These are phyloP conservation scores for Taiozyma sp. DNA, from an alignment of 1,139 yeast species.

Conservation along the genomic window DNA sequence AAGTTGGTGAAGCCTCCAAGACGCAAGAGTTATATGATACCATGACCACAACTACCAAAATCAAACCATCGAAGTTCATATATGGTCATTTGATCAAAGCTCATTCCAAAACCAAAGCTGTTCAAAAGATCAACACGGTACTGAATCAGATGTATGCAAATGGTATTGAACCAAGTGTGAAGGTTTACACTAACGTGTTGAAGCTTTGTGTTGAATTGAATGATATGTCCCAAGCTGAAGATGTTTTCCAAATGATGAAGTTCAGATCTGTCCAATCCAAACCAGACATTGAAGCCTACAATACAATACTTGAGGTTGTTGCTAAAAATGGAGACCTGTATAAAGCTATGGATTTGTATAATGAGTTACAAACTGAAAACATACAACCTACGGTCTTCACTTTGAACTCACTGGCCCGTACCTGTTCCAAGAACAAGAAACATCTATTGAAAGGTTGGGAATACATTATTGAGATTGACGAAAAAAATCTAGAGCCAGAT, in stretches of 20 bases:
- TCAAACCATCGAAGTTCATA: constrained; percentile 35
- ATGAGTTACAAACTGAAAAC: constrained; percentile 55
- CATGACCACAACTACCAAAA: constrained; percentile 26
- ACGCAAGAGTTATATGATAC: constrained; percentile 31
- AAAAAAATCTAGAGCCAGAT: constrained; percentile 33
- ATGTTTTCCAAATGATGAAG: constrained; percentile 82
- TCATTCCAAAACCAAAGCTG: constrained; percentile 23
- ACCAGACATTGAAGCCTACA: constrained; percentile 68
- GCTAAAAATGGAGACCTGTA: constrained; percentile 61
- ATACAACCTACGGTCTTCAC: constrained; percentile 45
- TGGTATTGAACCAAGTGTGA: constrained; percentile 51
- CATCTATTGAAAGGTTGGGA: constrained; percentile 69
- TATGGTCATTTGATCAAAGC: constrained; percentile 42
- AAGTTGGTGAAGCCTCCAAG: constrained; percentile 10
- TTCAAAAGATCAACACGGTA: constrained; percentile 35
- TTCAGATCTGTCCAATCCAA: constrained; percentile 59
- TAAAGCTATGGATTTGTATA: constrained; percentile 68
- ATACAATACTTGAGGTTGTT: constrained; percentile 64
- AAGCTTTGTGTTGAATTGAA: constrained; percentile 58
- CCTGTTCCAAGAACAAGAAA: constrained; percentile 55
- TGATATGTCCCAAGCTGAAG: constrained; percentile 59
- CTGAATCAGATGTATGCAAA: constrained; percentile 30
- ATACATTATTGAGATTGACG: constrained; percentile 63
- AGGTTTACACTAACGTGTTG: constrained; percentile 58
- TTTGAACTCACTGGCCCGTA: constrained; percentile 62